Conservation (phyloP, 148 eudicot genomes). For the Hydrangea macrophylla region DNA sequence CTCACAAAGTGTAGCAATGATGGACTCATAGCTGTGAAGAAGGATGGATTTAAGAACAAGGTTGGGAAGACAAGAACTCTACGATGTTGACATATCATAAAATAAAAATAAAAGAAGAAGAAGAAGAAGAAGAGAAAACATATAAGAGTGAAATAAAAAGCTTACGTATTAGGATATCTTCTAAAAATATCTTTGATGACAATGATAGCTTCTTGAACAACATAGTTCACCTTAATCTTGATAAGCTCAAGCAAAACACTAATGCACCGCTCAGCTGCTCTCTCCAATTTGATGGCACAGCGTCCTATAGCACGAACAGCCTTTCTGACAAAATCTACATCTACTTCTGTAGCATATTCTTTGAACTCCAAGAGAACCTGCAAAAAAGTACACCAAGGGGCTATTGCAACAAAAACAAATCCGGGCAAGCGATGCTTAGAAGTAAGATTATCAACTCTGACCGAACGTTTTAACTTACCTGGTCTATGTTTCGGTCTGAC, state of each 20-base stretch:
- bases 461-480: constrained; percentile 34
- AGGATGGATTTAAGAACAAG: neutral
- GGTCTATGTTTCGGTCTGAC: constrained; percentile 97
- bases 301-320: constrained; percentile 99
- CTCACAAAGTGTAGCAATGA: constrained; percentile 97
- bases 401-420: neutral
- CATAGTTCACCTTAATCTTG: constrained; percentile 98
- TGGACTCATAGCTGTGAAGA: constrained; percentile 83
- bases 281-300: constrained; percentile 97
- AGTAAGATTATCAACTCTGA: neutral
- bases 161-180: constrained; percentile 98
- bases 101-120: neutral
- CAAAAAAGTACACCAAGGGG: constrained; percentile 18
- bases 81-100: neutral
- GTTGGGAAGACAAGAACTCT: neutral
- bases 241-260: constrained; percentile 96
- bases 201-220: constrained; percentile 98
- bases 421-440: neutral
- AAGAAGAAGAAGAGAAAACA: constrained; percentile 2
- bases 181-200: constrained; percentile 97
- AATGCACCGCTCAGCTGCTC: constrained; percentile 99
- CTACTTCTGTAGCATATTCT: constrained; percentile 98
- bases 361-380: constrained; percentile 96
- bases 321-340: constrained; percentile 97
- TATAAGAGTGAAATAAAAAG: constrained; percentile 63